Conservation (phyloP, 495 filamentous ascomycete species). For the Penicillium robsamsonii region DNA sequence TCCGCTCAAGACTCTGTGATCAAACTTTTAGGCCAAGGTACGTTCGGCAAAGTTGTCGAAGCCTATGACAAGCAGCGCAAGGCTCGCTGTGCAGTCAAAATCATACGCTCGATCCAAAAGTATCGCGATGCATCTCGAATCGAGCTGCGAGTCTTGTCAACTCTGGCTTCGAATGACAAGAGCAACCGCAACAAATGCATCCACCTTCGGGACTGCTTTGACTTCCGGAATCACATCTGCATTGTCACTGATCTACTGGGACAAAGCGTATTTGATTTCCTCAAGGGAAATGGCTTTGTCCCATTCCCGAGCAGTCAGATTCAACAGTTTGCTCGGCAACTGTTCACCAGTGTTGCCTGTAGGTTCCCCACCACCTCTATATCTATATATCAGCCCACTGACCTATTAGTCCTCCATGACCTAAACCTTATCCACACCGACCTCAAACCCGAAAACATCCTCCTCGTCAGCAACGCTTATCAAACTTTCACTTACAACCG, state of each 20-base stretch:
- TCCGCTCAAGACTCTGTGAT: slow-evolving; percentile 69
- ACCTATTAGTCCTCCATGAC: slow-evolving; percentile 80
- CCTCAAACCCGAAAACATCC: slow-evolving; percentile 96
- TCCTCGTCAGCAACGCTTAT: slow-evolving; percentile 83
- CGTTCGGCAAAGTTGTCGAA: slow-evolving; percentile 97
- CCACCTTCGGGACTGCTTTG: slow-evolving; percentile 94
- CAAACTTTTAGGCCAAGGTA: slow-evolving; percentile 89
- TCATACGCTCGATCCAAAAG: slow-evolving; percentile 96
- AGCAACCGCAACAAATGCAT: slow-evolving; percentile 96
- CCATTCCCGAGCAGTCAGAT: slow-evolving; percentile 99
- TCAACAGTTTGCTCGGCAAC: slow-evolving; percentile 89
- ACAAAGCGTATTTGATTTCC: slow-evolving; percentile 96
- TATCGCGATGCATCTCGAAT: slow-evolving; percentile 97
- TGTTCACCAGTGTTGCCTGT: slow-evolving; percentile 99
- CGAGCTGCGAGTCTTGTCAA: slow-evolving; percentile 88
- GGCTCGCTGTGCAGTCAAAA: slow-evolving; percentile 88
- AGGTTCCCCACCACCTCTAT: slow-evolving; percentile 42
- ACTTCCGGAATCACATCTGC: slow-evolving; percentile 96
- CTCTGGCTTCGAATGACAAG: slow-evolving; percentile 83
- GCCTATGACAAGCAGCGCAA: slow-evolving; percentile 74
- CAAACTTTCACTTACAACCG: slow-evolving; percentile 98
- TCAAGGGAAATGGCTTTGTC: slow-evolving; percentile 91
- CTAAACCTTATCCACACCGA: slow-evolving; percentile 98
- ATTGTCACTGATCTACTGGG: slow-evolving; percentile 97
- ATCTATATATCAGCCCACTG: slow-evolving; percentile 2